Conservation (phyloP, 2,329 filamentous ascomycete species). For the Apiospora kogelbergensis region DNA sequence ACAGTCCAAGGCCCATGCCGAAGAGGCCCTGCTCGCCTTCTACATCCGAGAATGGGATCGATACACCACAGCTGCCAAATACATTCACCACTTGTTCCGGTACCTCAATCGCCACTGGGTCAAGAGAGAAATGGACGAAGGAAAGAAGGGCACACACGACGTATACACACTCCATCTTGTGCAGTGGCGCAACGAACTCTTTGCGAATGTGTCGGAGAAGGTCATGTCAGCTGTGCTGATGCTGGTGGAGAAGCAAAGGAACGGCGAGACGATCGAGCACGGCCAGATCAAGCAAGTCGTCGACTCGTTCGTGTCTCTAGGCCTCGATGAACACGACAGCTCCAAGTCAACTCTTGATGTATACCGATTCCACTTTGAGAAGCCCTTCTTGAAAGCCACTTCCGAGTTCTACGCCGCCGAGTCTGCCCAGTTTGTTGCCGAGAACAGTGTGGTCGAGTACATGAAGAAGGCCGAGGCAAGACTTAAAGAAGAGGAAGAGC, state of each 20-base stretch:
- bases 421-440: constrained; percentile 89
- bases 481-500: constrained; percentile 89
- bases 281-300: constrained; percentile 96
- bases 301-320: constrained; percentile 92
- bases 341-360: constrained; percentile 94
- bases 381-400: constrained; percentile 85
- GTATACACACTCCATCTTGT: constrained; percentile 97
- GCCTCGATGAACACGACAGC: constrained; percentile 88
- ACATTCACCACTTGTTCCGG: constrained; percentile 94
- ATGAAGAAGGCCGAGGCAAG: constrained; percentile 98
- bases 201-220: constrained; percentile 76
- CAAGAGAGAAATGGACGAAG: constrained; percentile 97
- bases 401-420: constrained; percentile 85
- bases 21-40: constrained; percentile 86
- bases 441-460: constrained; percentile 97
- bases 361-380: constrained; percentile 90
- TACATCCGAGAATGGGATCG: constrained; percentile 97
- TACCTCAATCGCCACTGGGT: constrained; percentile 99
- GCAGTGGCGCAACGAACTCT: constrained; percentile 91
- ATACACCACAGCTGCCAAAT: constrained; percentile 94
- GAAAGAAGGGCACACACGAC: constrained; percentile 97
- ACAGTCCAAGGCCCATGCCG: constrained; percentile 75
- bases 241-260: constrained; percentile 94
- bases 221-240: constrained; percentile 96
- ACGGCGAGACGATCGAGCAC: constrained; percentile 97